Base-by-base conservation (phyloP, 768 basidiomycete genomes). In the Boletellus sp. region DNA sequence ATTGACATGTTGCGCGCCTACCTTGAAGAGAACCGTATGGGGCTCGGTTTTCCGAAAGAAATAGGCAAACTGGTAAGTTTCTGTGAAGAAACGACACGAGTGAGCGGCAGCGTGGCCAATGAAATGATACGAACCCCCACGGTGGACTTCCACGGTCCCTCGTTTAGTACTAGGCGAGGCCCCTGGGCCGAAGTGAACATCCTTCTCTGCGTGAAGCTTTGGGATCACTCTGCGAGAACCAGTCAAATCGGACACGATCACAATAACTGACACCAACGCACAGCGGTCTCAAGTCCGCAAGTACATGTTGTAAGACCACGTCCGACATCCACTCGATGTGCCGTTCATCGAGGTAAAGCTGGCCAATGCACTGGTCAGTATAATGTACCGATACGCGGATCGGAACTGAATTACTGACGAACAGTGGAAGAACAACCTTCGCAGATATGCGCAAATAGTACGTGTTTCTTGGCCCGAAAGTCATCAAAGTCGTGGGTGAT, bases 251-350 rank as follows among this genome's bases (percentile, higher is more conserved):
- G 17, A 44, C 24, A 17, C 23, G 9, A 17, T 23, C 23, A 3
- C 7, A 23, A 37, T 33, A n/a, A 20, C 17, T 23, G 6, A 48
- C 39, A 51, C 36, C 48, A 15, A 58, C 74, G 45, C 34, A 81
- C 90, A 84, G 72, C 50, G 87, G 85, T 55, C 87, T 78, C 41
- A 96, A 67, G 65, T 92, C 90, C 10, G 79, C 77, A 2, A 96
- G 75, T 16, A 95, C 88, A 58, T 83, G 79, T 60, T 93, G 91
- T 3, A 95, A 72, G 36, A 87, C 75, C 22, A 68, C 58, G 58
- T 95, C 92, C 6, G 86, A 83, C 92, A 96, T 95, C 94, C 94
- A 96, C 48, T 83, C 76, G 15, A 89, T 68, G 72, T 96, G 94
- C 11, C 81, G 78, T 55, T 90, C 90, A 62, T 96, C 94, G 24